phyloP scores from a whole-genome alignment of 129 eudicot genomes.

The carrot (Daucus carota) region DNA sequence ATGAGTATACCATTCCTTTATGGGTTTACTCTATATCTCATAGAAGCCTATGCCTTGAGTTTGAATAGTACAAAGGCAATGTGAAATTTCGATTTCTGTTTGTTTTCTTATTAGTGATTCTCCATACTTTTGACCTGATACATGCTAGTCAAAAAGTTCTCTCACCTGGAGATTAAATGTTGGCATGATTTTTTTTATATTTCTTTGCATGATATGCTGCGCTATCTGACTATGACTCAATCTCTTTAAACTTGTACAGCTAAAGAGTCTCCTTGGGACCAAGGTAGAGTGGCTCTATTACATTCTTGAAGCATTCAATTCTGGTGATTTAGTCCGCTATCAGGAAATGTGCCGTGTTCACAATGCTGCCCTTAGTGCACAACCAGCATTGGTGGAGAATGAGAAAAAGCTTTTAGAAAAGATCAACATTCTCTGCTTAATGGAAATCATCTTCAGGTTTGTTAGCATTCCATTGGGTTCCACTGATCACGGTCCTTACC shows the following conservation, averaged over 20 bases:
- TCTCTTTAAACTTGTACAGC: neutral
- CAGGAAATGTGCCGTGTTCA: constrained; percentile 84
- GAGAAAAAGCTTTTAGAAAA: constrained; percentile 87
- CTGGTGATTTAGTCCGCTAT: constrained; percentile 82
- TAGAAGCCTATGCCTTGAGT: neutral
- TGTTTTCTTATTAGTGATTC: neutral
- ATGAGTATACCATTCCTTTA: neutral
- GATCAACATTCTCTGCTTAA: constrained; percentile 88
- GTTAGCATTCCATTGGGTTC: neutral
- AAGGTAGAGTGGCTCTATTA: constrained; percentile 95
- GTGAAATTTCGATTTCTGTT: neutral
- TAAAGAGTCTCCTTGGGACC: constrained; percentile 35
- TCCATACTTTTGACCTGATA: neutral
- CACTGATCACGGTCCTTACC: neutral
- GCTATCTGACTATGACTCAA: neutral
- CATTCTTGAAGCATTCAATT: constrained; percentile 85
- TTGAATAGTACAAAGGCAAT: neutral
- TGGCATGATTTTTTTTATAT: neutral
- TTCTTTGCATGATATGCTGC: neutral
- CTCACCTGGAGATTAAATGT: neutral
- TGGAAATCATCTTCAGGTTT: constrained; percentile 93
- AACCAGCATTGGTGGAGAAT: constrained; percentile 83
- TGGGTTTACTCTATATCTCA: neutral
- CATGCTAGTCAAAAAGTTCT: neutral
- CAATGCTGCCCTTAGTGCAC: constrained; percentile 62